Conservation (phyloP, 1,284 basidiomycete species). For the Moesziomyces globuligerus region DNA sequence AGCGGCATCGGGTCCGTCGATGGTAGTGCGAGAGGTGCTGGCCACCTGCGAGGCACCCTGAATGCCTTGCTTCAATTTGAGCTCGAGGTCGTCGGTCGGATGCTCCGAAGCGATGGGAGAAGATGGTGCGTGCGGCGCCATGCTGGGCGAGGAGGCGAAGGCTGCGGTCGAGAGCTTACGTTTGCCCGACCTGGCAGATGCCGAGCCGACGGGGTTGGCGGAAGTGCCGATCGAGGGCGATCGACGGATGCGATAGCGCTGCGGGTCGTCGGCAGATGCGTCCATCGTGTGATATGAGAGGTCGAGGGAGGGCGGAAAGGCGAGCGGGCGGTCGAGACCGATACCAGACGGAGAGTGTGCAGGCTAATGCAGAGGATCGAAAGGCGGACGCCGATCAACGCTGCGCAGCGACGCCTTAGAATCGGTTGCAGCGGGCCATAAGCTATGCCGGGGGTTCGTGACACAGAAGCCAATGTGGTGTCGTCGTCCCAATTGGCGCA, state of each 20-base stretch:
- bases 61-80: conserved; percentile 16
- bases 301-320: background rate
- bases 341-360: background rate
- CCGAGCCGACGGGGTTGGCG: conserved; percentile 15
- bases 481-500: too few species aligned
- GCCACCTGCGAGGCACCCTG: conserved; percentile 21
- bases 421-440: too few species aligned
- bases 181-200: conserved; percentile 24
- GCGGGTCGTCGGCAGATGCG: conserved; percentile 47
- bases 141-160: conserved; percentile 40
- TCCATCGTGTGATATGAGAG: conserved; percentile 19
- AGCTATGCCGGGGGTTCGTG: too few species aligned
- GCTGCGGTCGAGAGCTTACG: conserved; percentile 47
- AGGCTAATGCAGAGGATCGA: background rate
- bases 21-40: conserved; percentile 28
- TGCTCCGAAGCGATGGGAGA: conserved; percentile 36
- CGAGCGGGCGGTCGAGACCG: conserved; percentile 1
- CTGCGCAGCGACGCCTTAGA: too few species aligned
- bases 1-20: conserved; percentile 19
- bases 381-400: too few species aligned
- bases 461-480: too few species aligned
- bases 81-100: conserved; percentile 13
- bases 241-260: conserved; percentile 32
- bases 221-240: conserved; percentile 41
- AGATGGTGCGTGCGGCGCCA: conserved; percentile 29